Evolutionary conservation across 106 monocot genomes (phyloP).

Genomic region (Phalaenopsis aphrodite): DNA sequence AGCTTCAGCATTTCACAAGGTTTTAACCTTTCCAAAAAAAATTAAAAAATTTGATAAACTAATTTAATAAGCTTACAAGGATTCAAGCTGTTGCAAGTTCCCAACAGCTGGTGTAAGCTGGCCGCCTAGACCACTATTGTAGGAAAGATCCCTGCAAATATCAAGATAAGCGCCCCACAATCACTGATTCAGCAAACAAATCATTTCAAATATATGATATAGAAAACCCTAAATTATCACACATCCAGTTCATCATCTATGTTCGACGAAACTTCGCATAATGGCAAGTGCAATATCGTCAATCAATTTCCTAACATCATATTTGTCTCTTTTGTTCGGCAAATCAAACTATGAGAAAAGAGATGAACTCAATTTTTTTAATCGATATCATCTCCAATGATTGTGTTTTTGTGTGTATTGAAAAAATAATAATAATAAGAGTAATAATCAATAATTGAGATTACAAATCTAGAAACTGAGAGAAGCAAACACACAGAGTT

Average conservation of each 20-base stretch:
- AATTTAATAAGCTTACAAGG: slow-evolving; percentile 25
- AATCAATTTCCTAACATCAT: background rate
- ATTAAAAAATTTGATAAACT: background rate
- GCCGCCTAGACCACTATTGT: slow-evolving; percentile 33
- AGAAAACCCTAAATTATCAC: background rate
- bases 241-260: background rate
- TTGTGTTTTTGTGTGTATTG: background rate
- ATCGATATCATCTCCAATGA: background rate
- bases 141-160: slow-evolving; percentile 41
- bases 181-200: background rate
- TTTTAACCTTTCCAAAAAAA: background rate
- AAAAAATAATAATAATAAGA: background rate
- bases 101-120: slow-evolving; percentile 21
- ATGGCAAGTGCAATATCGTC: background rate
- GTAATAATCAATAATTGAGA: background rate
- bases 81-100: slow-evolving; percentile 28
- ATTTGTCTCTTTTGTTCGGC: too few species aligned
- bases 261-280: background rate
- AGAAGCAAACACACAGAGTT: slow-evolving; percentile 22
- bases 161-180: background rate
- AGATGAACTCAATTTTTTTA: too few species aligned
- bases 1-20: background rate
- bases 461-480: background rate
- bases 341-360: too few species aligned
- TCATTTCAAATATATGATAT: background rate